Evolutionary conservation across 305 asterid species (phyloP).

Genomic region (Solanum hybrid): DNA sequence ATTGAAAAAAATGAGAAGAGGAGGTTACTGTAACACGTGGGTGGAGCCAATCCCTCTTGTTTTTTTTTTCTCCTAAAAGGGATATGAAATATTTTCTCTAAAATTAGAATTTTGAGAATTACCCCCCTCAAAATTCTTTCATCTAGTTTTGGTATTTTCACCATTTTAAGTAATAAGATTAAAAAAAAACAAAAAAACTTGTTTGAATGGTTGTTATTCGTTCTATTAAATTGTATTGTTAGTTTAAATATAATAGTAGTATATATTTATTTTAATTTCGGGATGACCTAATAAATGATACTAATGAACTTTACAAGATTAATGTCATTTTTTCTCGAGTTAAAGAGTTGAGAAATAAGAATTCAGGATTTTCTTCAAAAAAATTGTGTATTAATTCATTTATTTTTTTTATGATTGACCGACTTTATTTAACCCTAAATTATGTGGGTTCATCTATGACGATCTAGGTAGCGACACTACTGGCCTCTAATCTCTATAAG

Average conservation of each 20-base stretch:
- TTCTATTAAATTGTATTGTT: neutral
- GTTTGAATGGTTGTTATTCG: neutral
- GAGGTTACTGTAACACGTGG: neutral
- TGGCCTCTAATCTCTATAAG: neutral
- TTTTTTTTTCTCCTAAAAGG: neutral
- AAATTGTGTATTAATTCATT: neutral
- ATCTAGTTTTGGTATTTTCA: neutral
- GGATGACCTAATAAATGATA: neutral
- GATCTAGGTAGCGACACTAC: neutral
- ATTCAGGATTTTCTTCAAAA: fast-evolving
- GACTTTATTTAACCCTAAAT: neutral
- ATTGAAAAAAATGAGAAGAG: neutral
- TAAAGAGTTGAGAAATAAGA: neutral
- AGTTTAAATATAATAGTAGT: neutral
- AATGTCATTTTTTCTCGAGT: too few relatives aligned
- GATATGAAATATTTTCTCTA: neutral
- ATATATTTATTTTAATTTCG: neutral
- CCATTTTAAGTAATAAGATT: neutral
- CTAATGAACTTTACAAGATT: fast-evolving
- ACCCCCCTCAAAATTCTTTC: neutral
- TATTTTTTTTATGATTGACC: neutral
- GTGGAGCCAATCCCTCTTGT: conserved; percentile 1
- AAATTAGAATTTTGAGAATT: neutral
- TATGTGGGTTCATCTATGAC: neutral
- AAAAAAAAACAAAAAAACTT: too few relatives aligned